Percentiles rank a stretch among this genome's conserved stretches.
Evolutionary conservation across 2,329 filamentous ascomycete species (phyloP).

Genomic region (Lecanicillium sp.): DNA sequence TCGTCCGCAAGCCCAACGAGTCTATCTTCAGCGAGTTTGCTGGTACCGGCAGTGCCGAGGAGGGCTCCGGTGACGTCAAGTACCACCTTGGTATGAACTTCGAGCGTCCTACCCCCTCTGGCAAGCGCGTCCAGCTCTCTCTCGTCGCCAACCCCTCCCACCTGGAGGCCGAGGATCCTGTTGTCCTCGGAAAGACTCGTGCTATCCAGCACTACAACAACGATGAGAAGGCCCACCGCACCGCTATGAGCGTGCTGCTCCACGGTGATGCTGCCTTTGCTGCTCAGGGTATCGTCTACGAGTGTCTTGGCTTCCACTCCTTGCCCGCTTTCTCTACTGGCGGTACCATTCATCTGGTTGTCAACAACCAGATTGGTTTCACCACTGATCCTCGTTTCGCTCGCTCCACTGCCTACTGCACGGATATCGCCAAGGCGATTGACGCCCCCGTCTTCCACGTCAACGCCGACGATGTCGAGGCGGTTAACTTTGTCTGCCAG

Average conservation of each 20-base stretch:
- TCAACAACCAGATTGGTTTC: constrained; percentile 99
- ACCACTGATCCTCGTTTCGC: constrained; percentile 97
- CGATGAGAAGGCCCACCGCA: constrained; percentile 81
- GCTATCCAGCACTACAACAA: constrained; percentile 99
- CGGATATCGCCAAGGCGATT: constrained; percentile 97
- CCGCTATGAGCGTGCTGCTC: constrained; percentile 90
- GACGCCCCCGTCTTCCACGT: constrained; percentile 99
- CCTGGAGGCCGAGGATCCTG: constrained; percentile 95
- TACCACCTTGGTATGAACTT: constrained; percentile 99
- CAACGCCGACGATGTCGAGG: constrained; percentile 97
- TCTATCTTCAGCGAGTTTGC: constrained; percentile 99
- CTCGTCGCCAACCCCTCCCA: constrained; percentile 98
- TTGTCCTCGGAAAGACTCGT: constrained; percentile 94
- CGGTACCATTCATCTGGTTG: constrained; percentile 92
- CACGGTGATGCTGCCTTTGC: constrained; percentile 98
- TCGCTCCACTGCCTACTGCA: constrained; percentile 97
- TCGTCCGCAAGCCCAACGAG: constrained; percentile 98
- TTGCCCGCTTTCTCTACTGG: constrained; percentile 95
- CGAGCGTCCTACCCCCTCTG: constrained; percentile 93
- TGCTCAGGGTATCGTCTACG: constrained; percentile 94
- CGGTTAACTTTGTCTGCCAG: constrained; percentile 97
- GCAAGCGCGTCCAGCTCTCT: constrained; percentile 98
- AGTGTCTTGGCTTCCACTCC: constrained; percentile 95
- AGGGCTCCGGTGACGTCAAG: constrained; percentile 98
- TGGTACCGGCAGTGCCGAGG: constrained; percentile 77